Base-by-base conservation (phyloP, 2,329 filamentous ascomycete genomes). In the Nannizziopsis arthrosporioides region DNA sequence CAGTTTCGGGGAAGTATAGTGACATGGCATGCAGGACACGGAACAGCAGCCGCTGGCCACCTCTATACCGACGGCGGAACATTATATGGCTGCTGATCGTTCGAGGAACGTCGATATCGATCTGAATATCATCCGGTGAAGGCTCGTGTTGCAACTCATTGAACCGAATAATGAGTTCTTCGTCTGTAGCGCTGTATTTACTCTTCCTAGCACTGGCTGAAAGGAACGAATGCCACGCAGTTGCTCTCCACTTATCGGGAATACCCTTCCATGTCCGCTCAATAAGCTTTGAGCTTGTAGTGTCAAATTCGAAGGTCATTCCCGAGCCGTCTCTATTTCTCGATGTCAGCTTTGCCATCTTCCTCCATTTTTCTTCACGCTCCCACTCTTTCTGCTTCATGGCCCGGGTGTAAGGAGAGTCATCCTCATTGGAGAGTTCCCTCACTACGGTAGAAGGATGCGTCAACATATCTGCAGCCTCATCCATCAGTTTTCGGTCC, bases 261-360 rank as follows among this genome's bases (percentile, higher is more conserved):
- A 98, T 94, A 27, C 92, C 92, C 63, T 98, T 98, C 92, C 92
- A 98, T 1, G 88, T 93, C 48, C 92, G 79, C 55, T 89, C 84
- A 50, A 94, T 81, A 38, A 98, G 72, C 64, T 95, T 89, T n/a
- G 84, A 75, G 62, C 84, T 85, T 54, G 76, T 80, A 34, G 78
- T 76, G 65, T 95, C 88, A 61, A 96, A 96, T 47, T 88, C 84
- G 54, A 82, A 82, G 10, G 69, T 70, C 75, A 80, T 81, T 12
- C 80, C 78, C 12, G 76, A 77, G 17, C 78, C 76, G 46, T 71
- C 65, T 30, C 66, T 63, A 50, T 61, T 65, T 50, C 65, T 65
- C 44, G 65, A 63, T 6, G 67, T 70, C 6, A 67, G 62, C 47
- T 70, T 71, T 12, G 78, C 80, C 80, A 84, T 84, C 57, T 75